Base-by-base conservation (phyloP, 2,329 filamentous ascomycete genomes). In the Fusarium devonianum region DNA sequence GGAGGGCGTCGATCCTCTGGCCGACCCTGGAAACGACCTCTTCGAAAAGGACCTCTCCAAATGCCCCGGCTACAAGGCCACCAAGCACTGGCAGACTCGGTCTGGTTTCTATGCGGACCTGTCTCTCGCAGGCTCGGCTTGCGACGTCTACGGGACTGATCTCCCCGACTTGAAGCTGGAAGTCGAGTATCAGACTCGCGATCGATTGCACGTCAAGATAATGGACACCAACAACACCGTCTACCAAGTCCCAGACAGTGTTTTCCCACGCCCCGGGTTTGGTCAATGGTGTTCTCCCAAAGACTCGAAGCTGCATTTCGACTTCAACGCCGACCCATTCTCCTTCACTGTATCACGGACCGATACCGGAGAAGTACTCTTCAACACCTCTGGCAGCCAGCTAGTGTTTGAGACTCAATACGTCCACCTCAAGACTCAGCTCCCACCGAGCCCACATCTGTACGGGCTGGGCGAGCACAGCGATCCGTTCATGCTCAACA, bases 381-480 rank as follows among this genome's bases (percentile, higher is more conserved):
- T 92, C 32, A 86, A 92, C 62, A 89, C 88, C 0, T 83, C 84
- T 1, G 85, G 79, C 1, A 80, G 82, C 4, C 75, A 78, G 7
- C 73, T 94, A 9, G 76, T 94, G 32, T 94, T 92, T 62, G 86
- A 94, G 71, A 84, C 83, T 9, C 89, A 94, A 69, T 94, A 91
- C 63, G 71, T 94, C 17, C 83, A 86, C 14, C 76, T 93, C 49
- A 81, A 87, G 32, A 92, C 89, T 2, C 81, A 77, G 52, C 76
- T 94, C 9, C 89, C 90, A 0, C 70, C 81, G 1, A 75, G 84
- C 42, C 87, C 89, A 0, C 83, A 88, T 62, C 73, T 94, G 5
- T 94, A 94, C 66, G 90, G 90, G 1, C 78, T 93, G 2, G 90
- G 90, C 25, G 89, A 93, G 71, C 87, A 91, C 67, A 86, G 82